phyloP scores from a whole-genome alignment of 2,329 filamentous ascomycete species.

The Xylariaceae sp. region DNA sequence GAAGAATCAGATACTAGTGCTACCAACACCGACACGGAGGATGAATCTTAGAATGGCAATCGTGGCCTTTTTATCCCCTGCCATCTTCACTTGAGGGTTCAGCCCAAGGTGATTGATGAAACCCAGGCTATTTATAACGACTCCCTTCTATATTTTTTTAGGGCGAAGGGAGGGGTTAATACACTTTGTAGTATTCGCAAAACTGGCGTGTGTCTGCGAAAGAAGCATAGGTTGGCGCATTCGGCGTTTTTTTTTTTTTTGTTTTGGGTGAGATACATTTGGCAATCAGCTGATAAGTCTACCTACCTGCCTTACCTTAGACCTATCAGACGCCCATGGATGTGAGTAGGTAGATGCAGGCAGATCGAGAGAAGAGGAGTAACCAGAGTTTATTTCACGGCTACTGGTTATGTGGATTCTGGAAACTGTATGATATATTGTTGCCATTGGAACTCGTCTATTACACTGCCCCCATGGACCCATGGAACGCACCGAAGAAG shows the following conservation, averaged over 20 bases:
- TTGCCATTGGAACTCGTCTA: too few species aligned
- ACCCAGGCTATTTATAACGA: not conserved
- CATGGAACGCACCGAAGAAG: too few species aligned
- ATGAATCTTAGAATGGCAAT: slow-evolving; percentile 41
- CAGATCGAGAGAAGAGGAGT: not conserved
- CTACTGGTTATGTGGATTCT: too few species aligned
- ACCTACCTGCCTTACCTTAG: too few species aligned
- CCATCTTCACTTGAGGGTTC: not conserved
- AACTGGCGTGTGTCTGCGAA: slow-evolving; percentile 7
- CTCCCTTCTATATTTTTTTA: not conserved
- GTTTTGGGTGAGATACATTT: slow-evolving; percentile 2
- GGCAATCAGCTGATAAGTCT: not conserved
- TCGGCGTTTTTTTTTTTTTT: slow-evolving; percentile 7
- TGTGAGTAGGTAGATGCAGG: not conserved
- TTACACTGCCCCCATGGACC: too few species aligned
- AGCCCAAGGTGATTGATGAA: not conserved
- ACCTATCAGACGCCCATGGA: not conserved
- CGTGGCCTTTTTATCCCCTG: not conserved
- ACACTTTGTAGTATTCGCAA: slow-evolving; percentile 8
- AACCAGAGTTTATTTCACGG: too few species aligned
- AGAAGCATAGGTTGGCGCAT: slow-evolving; percentile 17
- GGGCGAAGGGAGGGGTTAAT: not conserved
- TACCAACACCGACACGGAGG: slow-evolving; percentile 64
- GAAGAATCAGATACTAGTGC: slow-evolving; percentile 61
- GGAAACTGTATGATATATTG: too few species aligned